A percentile compares a stretch with the other conserved stretches of the same genome.
Evolutionary conservation across 2,329 filamentous ascomycete genomes (phyloP).

Genomic region (Calonectria fujianensis): DNA sequence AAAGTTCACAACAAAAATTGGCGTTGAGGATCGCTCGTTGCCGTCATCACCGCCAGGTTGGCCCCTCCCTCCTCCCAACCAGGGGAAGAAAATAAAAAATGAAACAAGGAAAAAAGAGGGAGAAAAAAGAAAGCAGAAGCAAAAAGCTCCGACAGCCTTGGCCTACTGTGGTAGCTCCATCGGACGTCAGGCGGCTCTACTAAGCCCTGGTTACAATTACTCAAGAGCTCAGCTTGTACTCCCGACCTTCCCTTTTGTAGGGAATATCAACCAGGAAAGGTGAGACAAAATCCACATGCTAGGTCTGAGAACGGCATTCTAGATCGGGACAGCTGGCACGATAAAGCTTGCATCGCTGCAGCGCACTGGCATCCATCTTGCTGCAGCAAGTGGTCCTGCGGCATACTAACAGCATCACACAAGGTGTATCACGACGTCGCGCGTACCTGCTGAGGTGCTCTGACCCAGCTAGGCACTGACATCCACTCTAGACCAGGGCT

Average conservation of each 20-base stretch:
- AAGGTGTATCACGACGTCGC: constrained; percentile 21
- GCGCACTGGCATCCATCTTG: constrained; percentile 26
- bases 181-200: neutral
- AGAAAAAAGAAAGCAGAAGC: neutral
- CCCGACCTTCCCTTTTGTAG: constrained; percentile 18
- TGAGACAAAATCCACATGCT: constrained; percentile 19
- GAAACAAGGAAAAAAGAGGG: neutral
- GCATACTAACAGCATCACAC: constrained; percentile 16
- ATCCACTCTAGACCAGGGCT: constrained; percentile 18
- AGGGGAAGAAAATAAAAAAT: neutral
- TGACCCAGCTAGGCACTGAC: constrained; percentile 7
- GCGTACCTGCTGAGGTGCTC: constrained; percentile 26
- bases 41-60: constrained; percentile 33
- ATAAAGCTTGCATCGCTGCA: constrained; percentile 26
- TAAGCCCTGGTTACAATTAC: constrained; percentile 18
- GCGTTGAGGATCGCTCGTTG: constrained; percentile 20
- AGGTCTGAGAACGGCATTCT: constrained; percentile 22
- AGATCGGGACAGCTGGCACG: constrained; percentile 25
- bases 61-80: constrained; percentile 2
- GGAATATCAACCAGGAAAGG: constrained; percentile 10
- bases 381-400: neutral
- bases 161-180: constrained; percentile 14
- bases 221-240: neutral
- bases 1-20: constrained; percentile 12
- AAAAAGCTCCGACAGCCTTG: constrained; percentile 19